Evolutionary conservation across 352 stramenopile genomes (phyloP), one percentile per base, ranked within the genome.

Genomic region (Blastocystis hominis): DNA sequence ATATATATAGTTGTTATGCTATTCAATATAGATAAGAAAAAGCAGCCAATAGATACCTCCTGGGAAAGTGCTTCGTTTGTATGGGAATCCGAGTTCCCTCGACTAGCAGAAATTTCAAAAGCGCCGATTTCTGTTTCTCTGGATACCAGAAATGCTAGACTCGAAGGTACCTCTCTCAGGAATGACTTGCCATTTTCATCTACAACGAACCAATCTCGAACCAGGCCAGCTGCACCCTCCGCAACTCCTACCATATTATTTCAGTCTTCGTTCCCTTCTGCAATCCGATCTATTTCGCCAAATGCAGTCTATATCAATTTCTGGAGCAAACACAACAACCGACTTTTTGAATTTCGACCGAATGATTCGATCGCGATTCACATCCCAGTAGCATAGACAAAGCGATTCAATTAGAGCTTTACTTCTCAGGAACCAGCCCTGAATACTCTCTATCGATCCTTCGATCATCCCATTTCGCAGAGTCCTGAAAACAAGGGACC

Each of bases 281-380:
- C 24, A 30, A 30, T 30, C 24, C 24, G 24, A 30, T 30, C 24
- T 30, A 30, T 30, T 30, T 30, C 24, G 24, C 24, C 50, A 13
- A 59, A 59, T 59, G 13, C 50, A 59, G 10, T 59, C 2, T 42
- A 20, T 7, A 38, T 38, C 38, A 84, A 84, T 34, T 84, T 68
- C 56, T 84, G 72, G 72, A 84, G 72, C 50, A 84, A 84, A 47
- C 68, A 68, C 56, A 84, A 84, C 44, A 61, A 34, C 1, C 17
- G n/a, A 7, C 72, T 84, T 5, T 55, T 66, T 36, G 36, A 63
- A 17, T 84, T 64, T n/a, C 15, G 13, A 24, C 30, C 40, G 15
- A 61, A 34, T 47, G 50, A 84, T n/a, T 36, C 50, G 24, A 47
- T 84, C 36, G 72, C 72, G 24, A n/a, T 84, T 30, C 72, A 84